phyloP scores from a whole-genome alignment of 139 green algal genomes.

The Picochlorum sp. region DNA sequence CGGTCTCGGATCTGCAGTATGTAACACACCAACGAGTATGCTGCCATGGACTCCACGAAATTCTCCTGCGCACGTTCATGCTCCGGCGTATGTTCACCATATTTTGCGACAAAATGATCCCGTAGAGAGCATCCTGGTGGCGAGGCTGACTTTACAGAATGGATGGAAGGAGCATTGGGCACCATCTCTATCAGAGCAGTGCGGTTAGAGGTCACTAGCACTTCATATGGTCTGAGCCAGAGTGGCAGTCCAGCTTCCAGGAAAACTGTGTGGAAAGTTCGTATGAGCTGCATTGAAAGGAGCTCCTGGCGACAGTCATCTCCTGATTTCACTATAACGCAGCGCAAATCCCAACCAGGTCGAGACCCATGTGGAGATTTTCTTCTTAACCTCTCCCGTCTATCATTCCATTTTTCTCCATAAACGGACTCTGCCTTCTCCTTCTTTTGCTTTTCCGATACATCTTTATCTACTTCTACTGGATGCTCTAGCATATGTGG shows the following conservation, averaged over 20 bases:
- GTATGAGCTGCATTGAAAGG: slow-evolving; percentile 87
- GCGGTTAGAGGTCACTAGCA: slow-evolving; percentile 79
- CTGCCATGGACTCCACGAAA: slow-evolving; percentile 88
- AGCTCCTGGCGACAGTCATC: slow-evolving; percentile 98
- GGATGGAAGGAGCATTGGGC: slow-evolving; percentile 82
- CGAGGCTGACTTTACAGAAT: slow-evolving; percentile 71
- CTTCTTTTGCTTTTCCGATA: neutral
- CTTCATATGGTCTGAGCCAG: slow-evolving; percentile 79
- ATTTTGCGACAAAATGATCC: slow-evolving; percentile 75
- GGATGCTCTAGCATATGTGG: neutral
- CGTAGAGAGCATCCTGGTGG: slow-evolving; percentile 36
- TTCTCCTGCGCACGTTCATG: slow-evolving; percentile 64
- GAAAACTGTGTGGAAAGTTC: slow-evolving; percentile 75
- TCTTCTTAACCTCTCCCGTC: slow-evolving; percentile 40
- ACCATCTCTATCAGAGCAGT: slow-evolving; percentile 97
- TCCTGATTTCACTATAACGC: slow-evolving; percentile 96
- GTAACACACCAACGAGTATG: slow-evolving; percentile 73
- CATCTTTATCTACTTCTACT: neutral
- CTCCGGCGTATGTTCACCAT: slow-evolving; percentile 32
- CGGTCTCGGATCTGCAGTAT: slow-evolving; percentile 66
- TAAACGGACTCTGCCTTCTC: slow-evolving; percentile 37
- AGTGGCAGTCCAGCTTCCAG: slow-evolving; percentile 74
- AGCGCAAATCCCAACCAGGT: slow-evolving; percentile 73
- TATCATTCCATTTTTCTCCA: slow-evolving; percentile 56
- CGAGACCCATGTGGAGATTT: slow-evolving; percentile 62